Percentiles rank a stretch among this genome's conserved stretches.
These are phyloP conservation scores for Coemansia sp. DNA, from an alignment of 192 early-diverging fungal species.

Conservation along the genomic window DNA sequence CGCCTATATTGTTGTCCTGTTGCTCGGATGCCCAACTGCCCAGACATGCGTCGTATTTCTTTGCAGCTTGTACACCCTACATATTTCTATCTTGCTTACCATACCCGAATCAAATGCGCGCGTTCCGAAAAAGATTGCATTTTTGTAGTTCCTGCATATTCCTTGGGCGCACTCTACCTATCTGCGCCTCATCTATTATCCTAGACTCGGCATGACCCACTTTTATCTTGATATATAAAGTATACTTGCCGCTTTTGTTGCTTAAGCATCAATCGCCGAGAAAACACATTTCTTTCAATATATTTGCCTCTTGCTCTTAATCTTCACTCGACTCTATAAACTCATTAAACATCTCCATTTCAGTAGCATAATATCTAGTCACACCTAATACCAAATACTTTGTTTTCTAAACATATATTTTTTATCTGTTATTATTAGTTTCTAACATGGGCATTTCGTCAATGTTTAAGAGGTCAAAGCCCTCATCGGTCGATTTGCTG, in stretches of 20 bases:
- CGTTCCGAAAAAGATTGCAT: background rate
- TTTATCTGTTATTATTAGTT: background rate
- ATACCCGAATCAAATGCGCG: background rate
- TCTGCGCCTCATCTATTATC: conserved; percentile 4
- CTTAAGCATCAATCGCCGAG: no score
- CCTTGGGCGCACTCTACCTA: background rate
- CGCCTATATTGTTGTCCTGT: no score
- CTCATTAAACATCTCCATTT: background rate
- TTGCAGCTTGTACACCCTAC: background rate
- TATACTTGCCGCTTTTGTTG: no score
- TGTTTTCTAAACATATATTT: background rate
- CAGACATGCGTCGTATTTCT: background rate
- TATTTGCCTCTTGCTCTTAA: background rate
- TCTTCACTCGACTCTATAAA: background rate
- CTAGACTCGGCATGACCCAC: no score
- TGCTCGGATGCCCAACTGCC: no score
- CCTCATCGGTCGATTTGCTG: conserved; percentile 6
- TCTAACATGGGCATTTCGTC: conserved; percentile 46
- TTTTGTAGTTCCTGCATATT: background rate
- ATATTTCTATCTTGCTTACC: conserved; percentile 1
- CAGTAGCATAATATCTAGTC: no score
- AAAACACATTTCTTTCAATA: background rate
- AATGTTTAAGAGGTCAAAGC: conserved; percentile 49
- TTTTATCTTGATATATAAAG: no score
- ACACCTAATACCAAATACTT: no score